Percentiles rank a stretch among this genome's conserved stretches.
Evolutionary conservation across 176 grass and related monocot species (phyloP).

Genomic region (Pontederia paniculata): DNA sequence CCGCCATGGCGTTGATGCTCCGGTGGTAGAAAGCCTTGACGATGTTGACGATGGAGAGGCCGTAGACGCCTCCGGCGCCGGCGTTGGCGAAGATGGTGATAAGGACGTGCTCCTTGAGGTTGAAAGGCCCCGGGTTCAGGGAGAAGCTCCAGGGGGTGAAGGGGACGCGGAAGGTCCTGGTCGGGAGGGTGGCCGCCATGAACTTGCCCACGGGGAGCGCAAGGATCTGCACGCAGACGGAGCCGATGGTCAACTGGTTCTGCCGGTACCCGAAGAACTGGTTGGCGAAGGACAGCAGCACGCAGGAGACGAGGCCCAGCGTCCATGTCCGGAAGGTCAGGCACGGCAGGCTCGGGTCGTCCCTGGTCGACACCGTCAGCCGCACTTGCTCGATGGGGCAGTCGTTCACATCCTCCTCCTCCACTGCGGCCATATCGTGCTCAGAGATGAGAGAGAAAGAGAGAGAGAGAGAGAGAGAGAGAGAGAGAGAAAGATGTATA

Average conservation of each 20-base stretch:
- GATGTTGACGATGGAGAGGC: constrained; percentile 70
- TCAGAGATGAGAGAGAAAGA: not conserved
- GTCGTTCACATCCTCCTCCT: constrained; percentile 38
- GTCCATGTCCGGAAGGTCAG: constrained; percentile 67
- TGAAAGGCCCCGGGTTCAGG: constrained; percentile 74
- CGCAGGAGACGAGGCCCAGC: not conserved
- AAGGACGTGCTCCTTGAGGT: constrained; percentile 81
- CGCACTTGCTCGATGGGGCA: constrained; percentile 73
- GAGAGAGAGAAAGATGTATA: no score
- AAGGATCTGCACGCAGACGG: constrained; percentile 60
- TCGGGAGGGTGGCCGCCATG: constrained; percentile 56
- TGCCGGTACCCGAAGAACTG: constrained; percentile 86
- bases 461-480: no score
- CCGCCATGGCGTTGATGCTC: constrained; percentile 46
- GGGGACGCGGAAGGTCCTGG: constrained; percentile 15
- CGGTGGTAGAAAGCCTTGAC: constrained; percentile 66
- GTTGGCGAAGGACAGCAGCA: constrained; percentile 63
- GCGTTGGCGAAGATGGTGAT: constrained; percentile 25
- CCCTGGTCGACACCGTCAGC: constrained; percentile 54
- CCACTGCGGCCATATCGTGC: not conserved
- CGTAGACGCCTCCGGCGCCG: constrained; percentile 30
- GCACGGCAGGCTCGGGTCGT: constrained; percentile 47
- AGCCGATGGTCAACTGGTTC: constrained; percentile 50
- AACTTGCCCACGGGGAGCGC: constrained; percentile 54
- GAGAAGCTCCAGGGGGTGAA: constrained; percentile 51